These are phyloP conservation scores for Escovopsis weberi DNA, from an alignment of 2,329 filamentous ascomycete genomes.

Conservation along the genomic window DNA sequence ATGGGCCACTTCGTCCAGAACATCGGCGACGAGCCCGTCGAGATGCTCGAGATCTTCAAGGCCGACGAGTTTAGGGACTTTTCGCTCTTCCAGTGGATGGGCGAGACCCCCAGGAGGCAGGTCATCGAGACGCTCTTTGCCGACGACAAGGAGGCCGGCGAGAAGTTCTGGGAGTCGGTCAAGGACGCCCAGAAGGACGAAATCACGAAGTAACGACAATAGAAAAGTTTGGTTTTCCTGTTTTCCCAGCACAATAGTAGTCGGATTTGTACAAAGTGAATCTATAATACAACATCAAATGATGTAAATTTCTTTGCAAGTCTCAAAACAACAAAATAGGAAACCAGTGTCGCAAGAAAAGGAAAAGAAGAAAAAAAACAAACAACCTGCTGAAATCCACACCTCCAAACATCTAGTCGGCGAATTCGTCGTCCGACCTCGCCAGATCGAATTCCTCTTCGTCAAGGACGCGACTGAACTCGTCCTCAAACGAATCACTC, in stretches of 20 bases:
- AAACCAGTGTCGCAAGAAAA: no score
- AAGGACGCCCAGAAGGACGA: constrained; percentile 46
- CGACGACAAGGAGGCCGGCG: constrained; percentile 43
- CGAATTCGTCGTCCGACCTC: no score
- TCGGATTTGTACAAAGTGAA: background rate
- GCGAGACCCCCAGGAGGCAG: constrained; percentile 52
- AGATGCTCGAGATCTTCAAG: constrained; percentile 64
- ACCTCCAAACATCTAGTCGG: no score
- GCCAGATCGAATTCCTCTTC: background rate
- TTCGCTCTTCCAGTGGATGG: constrained; percentile 61
- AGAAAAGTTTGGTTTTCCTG: background rate
- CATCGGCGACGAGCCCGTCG: constrained; percentile 58
- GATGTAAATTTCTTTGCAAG: no score
- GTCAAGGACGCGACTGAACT: no score
- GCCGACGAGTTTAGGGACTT: constrained; percentile 60
- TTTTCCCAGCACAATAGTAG: background rate
- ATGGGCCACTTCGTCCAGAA: constrained; percentile 78
- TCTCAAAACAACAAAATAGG: no score
- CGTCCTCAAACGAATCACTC: no score
- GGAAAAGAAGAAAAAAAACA: no score
- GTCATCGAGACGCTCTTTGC: constrained; percentile 53
- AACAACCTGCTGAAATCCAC: no score
- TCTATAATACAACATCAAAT: no score
- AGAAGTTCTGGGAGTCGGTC: constrained; percentile 48
- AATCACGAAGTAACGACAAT: constrained; percentile 20